Percentiles rank a stretch among this genome's conserved stretches.
Conservation (phyloP, 176 grass and related monocot species). For the bread wheat (Triticum aestivum) region IWGSC_CS_RefSeq_v2.1 NC_057804.1:64393167-64393666, state of each 20-base stretch:
- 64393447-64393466: not conserved
- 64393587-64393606: not conserved
- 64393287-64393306: constrained; percentile 20
- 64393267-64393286: not conserved
- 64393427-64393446: not conserved
- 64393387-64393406: not conserved
- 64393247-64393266: not conserved
- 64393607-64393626: not conserved
- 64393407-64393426: not conserved
- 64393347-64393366: constrained; percentile 6
- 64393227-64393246: constrained; percentile 14
- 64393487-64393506: not conserved
- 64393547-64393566: not conserved
- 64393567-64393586: not conserved
- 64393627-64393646: not conserved
- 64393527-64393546: not conserved
- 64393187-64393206: constrained; percentile 68
- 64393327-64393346: constrained; percentile 8
- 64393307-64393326: not conserved
- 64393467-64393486: not conserved
- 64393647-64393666: not conserved
- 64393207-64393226: constrained; percentile 21
- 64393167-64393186: constrained; percentile 90
- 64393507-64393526: not conserved
- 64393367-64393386: not conserved